Percentiles rank a stretch among this genome's conserved stretches.
Conservation (phyloP, 257 asterid genomes). For the Ocimum tenuiflorum region DNA sequence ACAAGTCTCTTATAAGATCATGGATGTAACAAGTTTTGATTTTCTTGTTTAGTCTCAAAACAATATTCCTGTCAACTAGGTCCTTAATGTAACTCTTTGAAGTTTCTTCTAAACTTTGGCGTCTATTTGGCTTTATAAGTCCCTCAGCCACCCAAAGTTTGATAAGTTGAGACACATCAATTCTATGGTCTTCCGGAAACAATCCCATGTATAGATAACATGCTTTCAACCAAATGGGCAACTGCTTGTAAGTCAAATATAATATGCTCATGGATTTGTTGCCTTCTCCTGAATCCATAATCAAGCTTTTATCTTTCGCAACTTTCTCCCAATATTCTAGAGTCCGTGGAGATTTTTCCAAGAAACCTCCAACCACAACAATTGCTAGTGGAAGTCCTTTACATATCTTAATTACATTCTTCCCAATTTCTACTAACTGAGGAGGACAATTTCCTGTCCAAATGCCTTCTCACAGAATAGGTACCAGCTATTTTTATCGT, state of each 20-base stretch:
- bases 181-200: not conserved
- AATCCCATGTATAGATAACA: slow-evolving; percentile 14
- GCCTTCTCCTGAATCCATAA: not conserved
- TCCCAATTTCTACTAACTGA: not conserved
- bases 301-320: not conserved
- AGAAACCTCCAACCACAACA: not conserved
- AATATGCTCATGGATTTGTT: not conserved
- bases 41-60: not conserved
- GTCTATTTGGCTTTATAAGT: not conserved
- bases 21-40: not conserved
- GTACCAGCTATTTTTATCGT: not conserved
- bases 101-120: not conserved
- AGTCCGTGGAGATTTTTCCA: not conserved
- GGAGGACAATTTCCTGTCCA: not conserved
- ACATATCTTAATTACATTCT: not conserved
- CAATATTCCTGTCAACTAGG: not conserved
- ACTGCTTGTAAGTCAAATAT: slow-evolving; percentile 2
- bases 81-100: not conserved
- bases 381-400: slow-evolving; percentile 11
- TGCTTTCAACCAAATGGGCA: not conserved
- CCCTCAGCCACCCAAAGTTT: slow-evolving; percentile 12
- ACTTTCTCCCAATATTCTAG: not conserved
- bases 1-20: too few species aligned
- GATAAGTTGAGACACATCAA: not conserved
- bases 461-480: not conserved